Percentiles rank a stretch among this genome's conserved stretches.
phyloP scores from a whole-genome alignment of 1,284 basidiomycete species.

The Pulveroboletus sp. region DNA sequence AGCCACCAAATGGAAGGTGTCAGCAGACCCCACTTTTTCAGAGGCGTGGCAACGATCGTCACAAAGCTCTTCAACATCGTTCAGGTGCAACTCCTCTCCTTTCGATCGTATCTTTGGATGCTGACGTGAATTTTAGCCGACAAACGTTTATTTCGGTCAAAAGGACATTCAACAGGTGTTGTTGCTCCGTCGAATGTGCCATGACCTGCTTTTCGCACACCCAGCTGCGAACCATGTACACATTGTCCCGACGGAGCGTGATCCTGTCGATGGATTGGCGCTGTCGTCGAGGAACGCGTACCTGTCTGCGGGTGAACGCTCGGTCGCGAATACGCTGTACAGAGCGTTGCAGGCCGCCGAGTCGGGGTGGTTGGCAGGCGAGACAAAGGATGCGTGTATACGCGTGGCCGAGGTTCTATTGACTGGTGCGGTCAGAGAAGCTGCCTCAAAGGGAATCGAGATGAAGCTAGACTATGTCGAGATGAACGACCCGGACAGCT shows the following conservation, averaged over 20 bases:
- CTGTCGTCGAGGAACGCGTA: slow-evolving; percentile 93
- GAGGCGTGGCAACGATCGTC: slow-evolving; percentile 94
- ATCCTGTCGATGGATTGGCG: slow-evolving; percentile 67
- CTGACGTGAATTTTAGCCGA: slow-evolving; percentile 58
- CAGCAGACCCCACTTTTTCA: slow-evolving; percentile 88
- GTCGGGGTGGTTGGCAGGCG: slow-evolving; percentile 51
- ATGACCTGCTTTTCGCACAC: slow-evolving; percentile 80
- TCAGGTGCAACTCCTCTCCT: slow-evolving; percentile 52
- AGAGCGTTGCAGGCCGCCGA: slow-evolving; percentile 65
- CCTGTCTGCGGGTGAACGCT: slow-evolving; percentile 65
- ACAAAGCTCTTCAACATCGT: slow-evolving; percentile 94
- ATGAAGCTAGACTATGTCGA: slow-evolving; percentile 84
- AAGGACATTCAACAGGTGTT: slow-evolving; percentile 98
- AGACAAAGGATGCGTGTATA: slow-evolving; percentile 58
- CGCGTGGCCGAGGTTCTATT: slow-evolving; percentile 46
- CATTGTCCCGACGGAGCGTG: slow-evolving; percentile 84
- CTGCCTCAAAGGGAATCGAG: slow-evolving; percentile 47
- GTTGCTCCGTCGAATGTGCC: slow-evolving; percentile 80
- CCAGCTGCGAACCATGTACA: slow-evolving; percentile 70
- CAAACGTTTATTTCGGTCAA: slow-evolving; percentile 93
- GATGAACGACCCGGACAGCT: slow-evolving; percentile 81
- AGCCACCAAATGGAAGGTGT: slow-evolving; percentile 85
- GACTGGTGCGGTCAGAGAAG: slow-evolving; percentile 35
- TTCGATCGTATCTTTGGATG: background rate
- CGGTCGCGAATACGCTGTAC: slow-evolving; percentile 72